Percentiles rank a stretch among this genome's conserved stretches.
These are phyloP conservation scores for Symmetrospora coprosmae DNA, from an alignment of 768 basidiomycete genomes.

Conservation along the genomic window DNA sequence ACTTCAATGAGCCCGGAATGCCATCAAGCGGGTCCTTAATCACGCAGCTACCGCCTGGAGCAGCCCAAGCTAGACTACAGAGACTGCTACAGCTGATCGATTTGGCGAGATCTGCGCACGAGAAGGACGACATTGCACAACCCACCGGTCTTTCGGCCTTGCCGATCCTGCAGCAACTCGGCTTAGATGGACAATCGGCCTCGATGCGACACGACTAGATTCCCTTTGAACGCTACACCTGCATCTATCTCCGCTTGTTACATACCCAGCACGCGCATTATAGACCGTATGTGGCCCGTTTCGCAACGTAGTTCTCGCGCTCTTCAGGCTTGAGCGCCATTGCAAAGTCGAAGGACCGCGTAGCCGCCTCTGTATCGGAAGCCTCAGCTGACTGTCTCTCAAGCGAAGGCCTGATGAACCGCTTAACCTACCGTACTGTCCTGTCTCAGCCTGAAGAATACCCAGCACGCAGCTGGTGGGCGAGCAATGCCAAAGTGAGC, in stretches of 20 bases:
- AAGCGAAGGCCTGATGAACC: neutral
- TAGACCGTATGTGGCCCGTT: neutral
- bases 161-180: no score
- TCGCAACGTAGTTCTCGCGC: slow-evolving; percentile 1
- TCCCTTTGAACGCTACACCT: no score
- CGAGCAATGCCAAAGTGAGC: neutral
- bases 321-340: slow-evolving; percentile 20
- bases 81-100: no score
- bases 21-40: no score
- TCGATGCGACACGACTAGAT: no score
- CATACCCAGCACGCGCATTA: neutral
- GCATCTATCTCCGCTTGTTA: no score
- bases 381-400: neutral
- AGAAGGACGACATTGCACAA: no score
- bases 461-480: neutral
- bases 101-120: no score
- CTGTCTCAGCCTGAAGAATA: slow-evolving; percentile 3
- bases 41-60: no score
- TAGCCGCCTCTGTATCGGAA: neutral
- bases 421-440: neutral
- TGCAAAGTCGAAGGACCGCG: slow-evolving; percentile 1
- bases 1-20: neutral
- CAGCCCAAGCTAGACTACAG: no score
- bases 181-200: no score
- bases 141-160: no score